These are phyloP conservation scores for Berberis thunbergii DNA, from an alignment of 164 flowering plant species.

Conservation along the genomic window DNA sequence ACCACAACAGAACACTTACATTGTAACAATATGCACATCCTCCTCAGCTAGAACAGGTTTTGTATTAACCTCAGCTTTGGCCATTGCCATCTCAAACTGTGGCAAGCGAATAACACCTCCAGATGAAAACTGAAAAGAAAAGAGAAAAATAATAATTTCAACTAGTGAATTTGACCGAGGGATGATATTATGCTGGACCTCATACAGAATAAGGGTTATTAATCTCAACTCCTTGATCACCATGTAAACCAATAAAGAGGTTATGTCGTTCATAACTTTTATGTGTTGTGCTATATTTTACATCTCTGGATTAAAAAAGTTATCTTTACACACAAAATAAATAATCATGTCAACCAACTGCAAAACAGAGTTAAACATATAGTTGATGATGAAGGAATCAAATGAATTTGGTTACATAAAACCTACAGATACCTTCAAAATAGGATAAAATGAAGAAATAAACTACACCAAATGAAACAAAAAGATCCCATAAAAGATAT, in stretches of 20 bases:
- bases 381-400: too few relatives aligned
- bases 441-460: background rate
- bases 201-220: background rate
- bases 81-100: conserved; percentile 91
- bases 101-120: conserved; percentile 85
- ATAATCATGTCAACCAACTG: too few relatives aligned
- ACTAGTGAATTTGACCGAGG: background rate
- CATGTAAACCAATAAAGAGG: too few relatives aligned
- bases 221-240: background rate
- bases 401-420: too few relatives aligned
- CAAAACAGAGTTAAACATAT: too few relatives aligned
- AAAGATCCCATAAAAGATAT: background rate
- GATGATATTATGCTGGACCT: background rate
- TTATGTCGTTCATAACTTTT: too few relatives aligned
- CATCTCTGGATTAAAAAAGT: too few relatives aligned
- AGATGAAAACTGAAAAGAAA: conserved; percentile 67
- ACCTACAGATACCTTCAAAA: background rate
- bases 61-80: conserved; percentile 71
- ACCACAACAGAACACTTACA: conserved; percentile 34
- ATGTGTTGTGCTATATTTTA: too few relatives aligned
- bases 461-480: conserved; percentile 1
- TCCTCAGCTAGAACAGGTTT: conserved; percentile 83
- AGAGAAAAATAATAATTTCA: background rate
- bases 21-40: conserved; percentile 75
- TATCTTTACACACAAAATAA: too few relatives aligned